Base-by-base conservation (phyloP, 192 early-diverging fungal genomes). In the Mortierella alpina region DNA sequence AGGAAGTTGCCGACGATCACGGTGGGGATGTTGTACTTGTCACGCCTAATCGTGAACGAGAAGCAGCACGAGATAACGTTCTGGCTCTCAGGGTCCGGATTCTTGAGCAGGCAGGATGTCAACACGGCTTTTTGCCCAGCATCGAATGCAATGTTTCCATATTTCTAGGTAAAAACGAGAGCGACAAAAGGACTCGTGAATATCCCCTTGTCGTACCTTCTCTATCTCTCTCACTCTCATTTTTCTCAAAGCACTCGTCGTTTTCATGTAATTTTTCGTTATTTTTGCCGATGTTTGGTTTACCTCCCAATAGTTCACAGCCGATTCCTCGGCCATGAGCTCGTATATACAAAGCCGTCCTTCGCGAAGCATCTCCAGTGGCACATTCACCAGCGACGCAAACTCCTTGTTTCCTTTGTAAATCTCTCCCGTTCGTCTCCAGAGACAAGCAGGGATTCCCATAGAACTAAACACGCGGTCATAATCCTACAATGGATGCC, bases 121-220 rank as follows among this genome's bases (percentile, higher is more conserved):
- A 98, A 83, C 10, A 98, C 96, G 0, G 97, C 97, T 82, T 98
- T 98, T 84, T 98, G 97, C 10, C 93, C 93, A 12, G 95, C 92
- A 86, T 98, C 96, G 84, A 98, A 98, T 1, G 97, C 96, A 77
- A 98, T 97, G 64, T 96, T 96, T 45, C 97, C 96, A 73, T 98
- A 98, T 87, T 97, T 98, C 85, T 89, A 62, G 61, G 39, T 6
- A 44, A 20, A 51, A 20, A 5, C 23, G n/a, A 53, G 22, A 4
- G 13, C 13, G 11, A 18, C 20, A 66, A 66, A 31, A 66, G 13
- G 31, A 14, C 31, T 54, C 6, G 41, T 48, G 23, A 40, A 40
- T 42, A 51, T 51, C 50, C 11, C 11, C 50, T 11, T 51, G 4
- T 31, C 15, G 22, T 49, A 5, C 4, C 20, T 5, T 4, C 17